Conservation (phyloP, 179 eudicot genomes). For the Nepenthes alata region DNA sequence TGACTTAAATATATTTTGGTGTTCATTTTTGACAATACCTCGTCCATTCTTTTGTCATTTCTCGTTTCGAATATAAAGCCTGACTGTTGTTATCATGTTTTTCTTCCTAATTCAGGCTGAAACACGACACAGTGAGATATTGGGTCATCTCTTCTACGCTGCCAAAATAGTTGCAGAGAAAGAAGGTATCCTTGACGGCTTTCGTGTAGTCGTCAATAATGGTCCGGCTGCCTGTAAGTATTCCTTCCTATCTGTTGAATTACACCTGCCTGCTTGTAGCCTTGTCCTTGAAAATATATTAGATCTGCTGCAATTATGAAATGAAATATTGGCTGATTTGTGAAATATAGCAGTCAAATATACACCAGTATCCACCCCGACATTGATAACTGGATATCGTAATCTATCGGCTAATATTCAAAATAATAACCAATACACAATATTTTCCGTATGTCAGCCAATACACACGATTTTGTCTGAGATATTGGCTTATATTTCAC, state of each 20-base stretch:
- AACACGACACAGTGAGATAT: conserved; percentile 40
- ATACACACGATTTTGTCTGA: no score
- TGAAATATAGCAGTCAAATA: no score
- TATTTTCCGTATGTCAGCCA: no score
- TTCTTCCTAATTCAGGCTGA: conserved; percentile 39
- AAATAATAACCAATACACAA: no score
- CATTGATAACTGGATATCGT: no score
- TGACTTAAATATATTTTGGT: no score
- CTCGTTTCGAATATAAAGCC: not conserved
- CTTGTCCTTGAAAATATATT: not conserved
- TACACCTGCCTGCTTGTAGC: not conserved
- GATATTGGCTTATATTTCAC: no score
- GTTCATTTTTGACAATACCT: not conserved
- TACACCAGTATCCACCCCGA: no score
- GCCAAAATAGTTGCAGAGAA: conserved; percentile 62
- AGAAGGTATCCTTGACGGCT: conserved; percentile 66
- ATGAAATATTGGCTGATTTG: no score
- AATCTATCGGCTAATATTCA: no score
- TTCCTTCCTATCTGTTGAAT: not conserved
- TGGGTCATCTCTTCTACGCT: conserved; percentile 56
- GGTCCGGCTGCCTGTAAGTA: conserved; percentile 55
- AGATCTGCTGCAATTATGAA: no score
- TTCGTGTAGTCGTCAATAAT: conserved; percentile 58
- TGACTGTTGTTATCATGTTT: not conserved
- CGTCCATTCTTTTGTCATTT: not conserved